Conservation (phyloP, 1,284 basidiomycete species). For the Phlebopus sp. region DNA sequence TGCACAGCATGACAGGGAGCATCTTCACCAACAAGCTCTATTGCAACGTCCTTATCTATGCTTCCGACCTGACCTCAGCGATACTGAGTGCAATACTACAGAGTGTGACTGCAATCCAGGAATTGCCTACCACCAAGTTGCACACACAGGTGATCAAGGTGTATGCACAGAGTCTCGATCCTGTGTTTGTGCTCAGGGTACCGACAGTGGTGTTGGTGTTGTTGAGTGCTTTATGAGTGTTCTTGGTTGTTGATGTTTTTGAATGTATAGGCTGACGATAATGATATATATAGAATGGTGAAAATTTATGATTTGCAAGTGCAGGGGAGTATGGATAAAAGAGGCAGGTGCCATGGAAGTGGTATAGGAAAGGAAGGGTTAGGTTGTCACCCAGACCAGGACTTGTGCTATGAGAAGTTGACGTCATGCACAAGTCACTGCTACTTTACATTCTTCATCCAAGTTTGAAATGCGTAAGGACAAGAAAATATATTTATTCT, state of each 20-base stretch:
- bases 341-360: too few species aligned
- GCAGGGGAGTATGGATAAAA: too few species aligned
- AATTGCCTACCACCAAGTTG: neutral
- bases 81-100: neutral
- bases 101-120: neutral
- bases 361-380: too few species aligned
- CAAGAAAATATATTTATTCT: too few species aligned
- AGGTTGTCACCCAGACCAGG: too few species aligned
- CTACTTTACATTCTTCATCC: too few species aligned
- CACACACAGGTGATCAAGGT: neutral
- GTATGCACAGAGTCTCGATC: neutral
- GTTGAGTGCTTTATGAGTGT: neutral
- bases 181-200: neutral
- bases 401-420: too few species aligned
- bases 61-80: neutral
- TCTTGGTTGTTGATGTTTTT: neutral
- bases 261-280: neutral
- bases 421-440: too few species aligned
- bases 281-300: too few species aligned
- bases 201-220: neutral
- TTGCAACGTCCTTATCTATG: neutral
- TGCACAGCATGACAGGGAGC: neutral
- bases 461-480: too few species aligned
- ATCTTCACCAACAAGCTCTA: slow-evolving; percentile 1
- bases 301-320: too few species aligned